phyloP scores from a whole-genome alignment of 78 protist species.

The Pigoraptor vietnamica region DNA sequence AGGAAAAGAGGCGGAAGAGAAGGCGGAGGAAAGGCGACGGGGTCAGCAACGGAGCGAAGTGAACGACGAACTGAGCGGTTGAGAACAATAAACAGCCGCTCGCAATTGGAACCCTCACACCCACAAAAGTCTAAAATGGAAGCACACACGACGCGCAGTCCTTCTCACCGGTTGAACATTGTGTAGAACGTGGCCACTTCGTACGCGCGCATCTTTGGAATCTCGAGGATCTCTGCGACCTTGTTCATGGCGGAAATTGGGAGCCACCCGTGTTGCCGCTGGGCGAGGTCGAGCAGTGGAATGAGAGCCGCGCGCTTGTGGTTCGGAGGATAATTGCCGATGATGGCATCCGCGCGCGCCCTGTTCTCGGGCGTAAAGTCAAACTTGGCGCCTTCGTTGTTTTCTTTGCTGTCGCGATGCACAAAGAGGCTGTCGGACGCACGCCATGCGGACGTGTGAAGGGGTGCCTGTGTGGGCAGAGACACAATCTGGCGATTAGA shows the following conservation, averaged over 20 bases:
- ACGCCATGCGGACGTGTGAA: not conserved
- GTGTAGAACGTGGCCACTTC: slow-evolving; percentile 96
- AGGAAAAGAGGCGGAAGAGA: not conserved
- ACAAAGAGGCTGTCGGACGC: not conserved
- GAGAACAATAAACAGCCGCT: not conserved
- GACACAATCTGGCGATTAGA: too few species aligned
- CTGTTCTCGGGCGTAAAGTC: not conserved
- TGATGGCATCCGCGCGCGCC: not conserved
- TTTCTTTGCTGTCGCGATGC: not conserved
- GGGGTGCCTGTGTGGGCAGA: too few species aligned
- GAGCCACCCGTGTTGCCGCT: slow-evolving; percentile 93
- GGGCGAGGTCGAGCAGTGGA: slow-evolving; percentile 89
- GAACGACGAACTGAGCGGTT: not conserved
- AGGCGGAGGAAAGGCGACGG: not conserved
- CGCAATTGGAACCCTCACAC: not conserved
- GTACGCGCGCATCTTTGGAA: slow-evolving; percentile 87
- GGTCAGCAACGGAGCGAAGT: not conserved
- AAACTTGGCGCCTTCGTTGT: not conserved
- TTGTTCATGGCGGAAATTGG: slow-evolving; percentile 94
- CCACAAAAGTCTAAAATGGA: slow-evolving; percentile 13
- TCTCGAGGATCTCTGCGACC: slow-evolving; percentile 73
- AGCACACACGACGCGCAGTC: not conserved
- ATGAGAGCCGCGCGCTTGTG: slow-evolving; percentile 76
- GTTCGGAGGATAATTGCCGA: slow-evolving; percentile 64
- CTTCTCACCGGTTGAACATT: slow-evolving; percentile 86